Percentiles rank a stretch among this genome's conserved stretches.
phyloP scores from a whole-genome alignment of 192 early-diverging fungal species.

The Spinellus fusiger region DNA sequence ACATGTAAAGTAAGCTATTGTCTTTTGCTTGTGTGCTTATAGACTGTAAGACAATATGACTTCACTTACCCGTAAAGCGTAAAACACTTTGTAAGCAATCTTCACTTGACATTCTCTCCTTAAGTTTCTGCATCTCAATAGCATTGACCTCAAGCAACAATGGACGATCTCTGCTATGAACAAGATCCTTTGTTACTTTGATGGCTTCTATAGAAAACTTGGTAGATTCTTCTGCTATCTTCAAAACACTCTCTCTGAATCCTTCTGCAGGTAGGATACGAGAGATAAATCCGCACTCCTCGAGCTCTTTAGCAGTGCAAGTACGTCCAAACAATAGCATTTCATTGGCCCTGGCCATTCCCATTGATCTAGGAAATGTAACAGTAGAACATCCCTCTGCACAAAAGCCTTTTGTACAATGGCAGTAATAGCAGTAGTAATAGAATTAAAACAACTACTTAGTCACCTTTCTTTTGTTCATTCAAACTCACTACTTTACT shows the following conservation, averaged over 20 bases:
- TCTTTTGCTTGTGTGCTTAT: too few species aligned
- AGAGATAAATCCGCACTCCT: conserved; percentile 47
- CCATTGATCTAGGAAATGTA: conserved; percentile 65
- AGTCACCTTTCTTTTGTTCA: too few species aligned
- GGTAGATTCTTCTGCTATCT: conserved; percentile 42
- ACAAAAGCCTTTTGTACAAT: conserved; percentile 69
- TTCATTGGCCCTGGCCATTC: conserved; percentile 57
- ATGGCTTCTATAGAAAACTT: conserved; percentile 52
- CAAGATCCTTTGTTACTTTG: conserved; percentile 46
- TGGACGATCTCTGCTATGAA: conserved; percentile 39
- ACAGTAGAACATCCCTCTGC: conserved; percentile 69
- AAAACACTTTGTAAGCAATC: conserved; percentile 17
- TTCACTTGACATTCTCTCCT: conserved; percentile 13
- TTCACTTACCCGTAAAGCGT: conserved; percentile 14
- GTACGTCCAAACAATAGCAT: conserved; percentile 46
- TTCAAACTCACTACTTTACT: neutral
- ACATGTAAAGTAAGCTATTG: too few species aligned
- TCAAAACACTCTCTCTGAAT: conserved; percentile 44
- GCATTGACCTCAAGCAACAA: conserved; percentile 46
- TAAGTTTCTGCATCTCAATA: conserved; percentile 52
- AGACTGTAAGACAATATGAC: neutral
- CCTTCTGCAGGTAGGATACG: conserved; percentile 45
- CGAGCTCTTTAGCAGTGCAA: conserved; percentile 53
- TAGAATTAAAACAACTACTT: too few species aligned
- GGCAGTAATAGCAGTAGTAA: conserved; percentile 63